phyloP scores from a whole-genome alignment of 257 asterid species.

The Perilla frutescens region DNA sequence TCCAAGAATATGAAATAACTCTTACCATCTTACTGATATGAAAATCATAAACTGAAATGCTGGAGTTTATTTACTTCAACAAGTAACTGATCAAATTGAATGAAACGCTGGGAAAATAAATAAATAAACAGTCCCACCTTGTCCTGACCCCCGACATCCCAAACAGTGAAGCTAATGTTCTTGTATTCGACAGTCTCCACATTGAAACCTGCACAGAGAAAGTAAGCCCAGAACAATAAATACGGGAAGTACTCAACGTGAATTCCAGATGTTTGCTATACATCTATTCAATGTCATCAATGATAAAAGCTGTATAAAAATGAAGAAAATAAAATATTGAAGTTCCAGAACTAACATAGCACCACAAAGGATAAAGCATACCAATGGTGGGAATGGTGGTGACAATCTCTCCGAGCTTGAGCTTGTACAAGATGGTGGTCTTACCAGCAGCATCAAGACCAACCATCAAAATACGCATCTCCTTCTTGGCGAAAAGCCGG shows the following conservation, averaged over 20 bases:
- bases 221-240: conserved; percentile 2
- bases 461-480: conserved; percentile 90
- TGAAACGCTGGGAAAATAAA: not conserved
- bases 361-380: conserved; percentile 41
- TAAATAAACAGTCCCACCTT: conserved; percentile 50
- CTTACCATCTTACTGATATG: not conserved
- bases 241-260: not conserved
- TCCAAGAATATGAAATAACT: not conserved
- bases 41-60: not conserved
- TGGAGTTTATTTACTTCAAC: not conserved
- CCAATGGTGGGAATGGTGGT: conserved; percentile 97
- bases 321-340: not conserved
- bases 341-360: conserved; percentile 28
- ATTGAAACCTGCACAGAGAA: conserved; percentile 65
- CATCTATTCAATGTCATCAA: conserved; percentile 18
- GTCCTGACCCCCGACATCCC: conserved; percentile 98
- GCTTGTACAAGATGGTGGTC: conserved; percentile 94
- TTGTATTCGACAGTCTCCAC: conserved; percentile 92
- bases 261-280: not conserved
- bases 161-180: conserved; percentile 90
- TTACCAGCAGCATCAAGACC: conserved; percentile 98
- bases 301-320: not conserved
- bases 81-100: conserved; percentile 5
- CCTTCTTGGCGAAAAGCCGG: conserved; percentile 92
- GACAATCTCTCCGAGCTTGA: conserved; percentile 95